Evolutionary conservation across 805 yeast genomes (phyloP).

Genomic region (Hanseniaspora jakobsenii): DNA sequence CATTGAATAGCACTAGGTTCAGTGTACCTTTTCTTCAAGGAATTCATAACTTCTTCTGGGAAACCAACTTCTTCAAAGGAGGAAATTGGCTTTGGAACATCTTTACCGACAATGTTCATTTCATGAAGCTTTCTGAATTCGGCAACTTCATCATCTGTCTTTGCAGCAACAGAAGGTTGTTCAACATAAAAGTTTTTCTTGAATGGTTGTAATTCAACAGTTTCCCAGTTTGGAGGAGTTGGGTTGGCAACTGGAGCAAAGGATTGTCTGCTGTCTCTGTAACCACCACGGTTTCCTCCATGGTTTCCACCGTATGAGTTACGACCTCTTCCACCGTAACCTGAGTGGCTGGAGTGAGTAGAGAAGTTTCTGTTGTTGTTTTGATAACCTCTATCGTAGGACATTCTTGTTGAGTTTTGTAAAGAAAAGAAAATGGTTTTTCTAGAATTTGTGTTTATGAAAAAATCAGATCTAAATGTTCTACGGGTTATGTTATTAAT

Average conservation of each 20-base stretch:
- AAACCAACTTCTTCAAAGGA: slow-evolving; percentile 94
- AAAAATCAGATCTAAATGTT: slow-evolving; percentile 5
- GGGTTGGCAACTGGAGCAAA: slow-evolving; percentile 28
- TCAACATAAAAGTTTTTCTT: slow-evolving; percentile 92
- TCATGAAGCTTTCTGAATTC: slow-evolving; percentile 71
- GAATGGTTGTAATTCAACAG: slow-evolving; percentile 59
- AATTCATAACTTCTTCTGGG: slow-evolving; percentile 83
- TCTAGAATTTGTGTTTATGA: neutral
- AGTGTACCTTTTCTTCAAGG: slow-evolving; percentile 88
- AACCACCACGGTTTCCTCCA: slow-evolving; percentile 29
- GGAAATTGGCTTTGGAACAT: slow-evolving; percentile 90
- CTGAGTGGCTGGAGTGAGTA: no score
- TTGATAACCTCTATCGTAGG: slow-evolving; percentile 31
- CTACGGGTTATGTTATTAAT: slow-evolving; percentile 9
- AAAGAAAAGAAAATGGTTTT: slow-evolving; percentile 1
- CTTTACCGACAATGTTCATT: slow-evolving; percentile 72
- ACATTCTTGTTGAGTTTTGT: slow-evolving; percentile 21
- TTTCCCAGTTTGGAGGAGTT: slow-evolving; percentile 66
- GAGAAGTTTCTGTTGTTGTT: slow-evolving; percentile 29
- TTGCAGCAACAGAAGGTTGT: slow-evolving; percentile 60
- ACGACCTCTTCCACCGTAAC: slow-evolving; percentile 30
- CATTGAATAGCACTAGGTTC: slow-evolving; percentile 94
- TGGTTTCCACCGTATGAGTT: slow-evolving; percentile 23
- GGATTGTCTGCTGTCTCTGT: slow-evolving; percentile 29
- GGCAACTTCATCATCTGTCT: slow-evolving; percentile 61